Base-by-base conservation (phyloP, 768 basidiomycete species). In the Coprinopsis strossmayeri region DNA sequence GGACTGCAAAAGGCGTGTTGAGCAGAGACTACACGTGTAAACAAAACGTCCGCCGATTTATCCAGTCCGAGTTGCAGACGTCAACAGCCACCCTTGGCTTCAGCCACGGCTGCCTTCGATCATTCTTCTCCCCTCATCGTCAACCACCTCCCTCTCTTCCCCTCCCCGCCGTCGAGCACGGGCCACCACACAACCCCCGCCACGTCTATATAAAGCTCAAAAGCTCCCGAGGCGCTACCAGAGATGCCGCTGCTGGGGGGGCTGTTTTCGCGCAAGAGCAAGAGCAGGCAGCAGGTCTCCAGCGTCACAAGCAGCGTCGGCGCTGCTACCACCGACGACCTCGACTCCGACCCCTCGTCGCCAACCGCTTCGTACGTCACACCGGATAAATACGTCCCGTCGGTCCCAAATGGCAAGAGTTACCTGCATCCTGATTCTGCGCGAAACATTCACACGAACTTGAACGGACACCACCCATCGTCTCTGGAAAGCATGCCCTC, bases 241-340 rank as follows among this genome's bases (percentile, higher is more conserved):
- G 10, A 18, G 35, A 72, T 72, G 70, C 63, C 68, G 26, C 58
- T 66, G 21, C 59, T 72, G 47, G 64, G 66, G 20, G 68, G 67
- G 39, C 56, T 72, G 45, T 72, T 72, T 55, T 60, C 64, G 17
- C 59, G 63, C 46, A 72, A 69, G 60, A 63, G 60, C 55, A 68
- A 66, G 56, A 32, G 45, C 56, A 50, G 59, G 51, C 47, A 61
- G 42, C 54, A 38, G 38, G 38, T 49, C n/a, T 47, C 52, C 43
- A 34, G 53, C 53, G 51, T 47, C 43, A 49, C 44, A 52, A 59
- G 45, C 50, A 50, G 48, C 52, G 49, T 23, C 53, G 15, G 58
- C 55, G 46, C 59, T 37, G 37, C n/a, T n/a, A n/a, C 53, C 44
- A 48, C 56, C 48, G 48, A 56, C 45, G 28, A 53, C 12, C 9